Conservation (phyloP, 2,329 filamentous ascomycete genomes). For the Dothistroma septosporum region DNA sequence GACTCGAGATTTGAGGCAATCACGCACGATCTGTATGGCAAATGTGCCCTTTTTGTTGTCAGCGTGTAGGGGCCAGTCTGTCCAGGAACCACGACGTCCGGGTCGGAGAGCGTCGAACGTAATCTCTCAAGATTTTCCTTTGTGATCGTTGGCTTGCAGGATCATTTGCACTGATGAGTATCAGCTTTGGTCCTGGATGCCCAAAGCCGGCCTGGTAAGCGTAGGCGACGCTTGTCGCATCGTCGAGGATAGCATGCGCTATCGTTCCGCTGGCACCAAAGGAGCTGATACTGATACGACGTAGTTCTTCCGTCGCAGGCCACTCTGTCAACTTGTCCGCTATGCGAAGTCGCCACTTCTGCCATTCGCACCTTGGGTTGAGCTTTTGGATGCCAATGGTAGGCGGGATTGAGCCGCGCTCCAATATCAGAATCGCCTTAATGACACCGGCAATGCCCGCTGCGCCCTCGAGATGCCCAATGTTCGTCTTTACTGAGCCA, state of each 20-base stretch:
- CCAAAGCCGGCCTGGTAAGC: conserved; percentile 10
- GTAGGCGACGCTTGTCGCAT: conserved; percentile 11
- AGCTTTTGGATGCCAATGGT: conserved; percentile 20
- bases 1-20: too few species aligned
- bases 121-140: too few species aligned
- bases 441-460: conserved; percentile 12
- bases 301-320: conserved; percentile 24
- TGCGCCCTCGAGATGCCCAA: conserved; percentile 16
- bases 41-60: too few species aligned
- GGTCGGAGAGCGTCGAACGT: too few species aligned
- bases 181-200: conserved; percentile 3
- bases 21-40: too few species aligned
- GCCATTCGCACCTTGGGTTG: conserved; percentile 30
- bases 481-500: conserved; percentile 13
- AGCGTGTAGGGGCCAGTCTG: too few species aligned
- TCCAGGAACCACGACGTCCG: too few species aligned
- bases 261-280: conserved; percentile 32
- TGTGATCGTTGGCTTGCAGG: too few species aligned
- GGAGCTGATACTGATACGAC: conserved; percentile 19
- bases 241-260: conserved; percentile 28
- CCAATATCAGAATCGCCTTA: conserved; percentile 23
- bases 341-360: conserved; percentile 19
- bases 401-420: conserved; percentile 27
- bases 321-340: conserved; percentile 26
- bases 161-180: too few species aligned